Percentiles rank a stretch among this genome's conserved stretches.
Conservation (phyloP, 2,329 filamentous ascomycete species). For the Neonectria coccinea region DNA sequence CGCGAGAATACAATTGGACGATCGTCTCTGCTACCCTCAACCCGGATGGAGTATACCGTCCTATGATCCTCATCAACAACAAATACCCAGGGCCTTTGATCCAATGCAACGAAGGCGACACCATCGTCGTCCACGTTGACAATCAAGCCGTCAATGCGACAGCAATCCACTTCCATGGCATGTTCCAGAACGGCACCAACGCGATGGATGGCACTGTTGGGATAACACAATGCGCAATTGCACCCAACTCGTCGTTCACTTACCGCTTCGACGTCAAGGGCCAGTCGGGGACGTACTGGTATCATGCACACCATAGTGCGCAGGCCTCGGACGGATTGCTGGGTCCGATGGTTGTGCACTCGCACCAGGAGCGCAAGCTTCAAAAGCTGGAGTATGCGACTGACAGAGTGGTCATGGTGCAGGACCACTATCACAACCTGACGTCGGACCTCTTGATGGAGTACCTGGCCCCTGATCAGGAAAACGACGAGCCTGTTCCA, state of each 20-base stretch:
- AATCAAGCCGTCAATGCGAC: conserved; percentile 76
- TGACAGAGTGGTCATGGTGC: conserved; percentile 75
- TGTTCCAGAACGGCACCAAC: conserved; percentile 81
- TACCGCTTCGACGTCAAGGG: conserved; percentile 74
- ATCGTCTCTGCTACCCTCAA: conserved; percentile 69
- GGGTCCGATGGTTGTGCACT: conserved; percentile 75
- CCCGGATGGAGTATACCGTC: conserved; percentile 69
- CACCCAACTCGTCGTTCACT: conserved; percentile 70
- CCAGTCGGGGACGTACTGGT: conserved; percentile 65
- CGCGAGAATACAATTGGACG: conserved; percentile 70
- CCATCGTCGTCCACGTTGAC: conserved; percentile 74
- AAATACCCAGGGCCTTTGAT: conserved; percentile 80
- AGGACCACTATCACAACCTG: conserved; percentile 77
- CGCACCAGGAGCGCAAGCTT: conserved; percentile 56
- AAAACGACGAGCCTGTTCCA: conserved; percentile 73
- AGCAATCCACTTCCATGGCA: conserved; percentile 80
- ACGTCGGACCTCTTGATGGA: conserved; percentile 62
- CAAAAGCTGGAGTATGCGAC: conserved; percentile 47
- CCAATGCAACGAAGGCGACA: conserved; percentile 79
- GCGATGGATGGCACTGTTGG: conserved; percentile 79
- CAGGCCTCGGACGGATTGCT: conserved; percentile 78
- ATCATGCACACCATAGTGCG: conserved; percentile 74
- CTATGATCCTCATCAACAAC: conserved; percentile 78
- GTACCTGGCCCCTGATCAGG: conserved; percentile 66
- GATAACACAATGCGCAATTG: conserved; percentile 75